Evolutionary conservation across 768 basidiomycete genomes (phyloP).

Genomic region (Rhizopogon vinicolor): DNA sequence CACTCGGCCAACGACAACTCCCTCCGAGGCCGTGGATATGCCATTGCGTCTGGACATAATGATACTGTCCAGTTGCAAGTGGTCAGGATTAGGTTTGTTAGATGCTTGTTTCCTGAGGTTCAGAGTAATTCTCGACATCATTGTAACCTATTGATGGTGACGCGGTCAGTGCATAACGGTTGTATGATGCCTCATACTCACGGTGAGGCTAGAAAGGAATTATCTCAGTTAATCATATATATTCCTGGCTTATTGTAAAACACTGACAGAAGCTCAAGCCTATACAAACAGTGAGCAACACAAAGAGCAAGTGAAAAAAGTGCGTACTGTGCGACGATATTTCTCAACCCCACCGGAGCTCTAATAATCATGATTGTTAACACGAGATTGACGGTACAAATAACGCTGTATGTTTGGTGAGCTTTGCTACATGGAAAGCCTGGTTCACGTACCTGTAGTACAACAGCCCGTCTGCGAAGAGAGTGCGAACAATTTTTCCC

Average conservation of each 20-base stretch:
- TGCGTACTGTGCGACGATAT: conserved; percentile 30
- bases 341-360: conserved; percentile 26
- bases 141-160: conserved; percentile 38
- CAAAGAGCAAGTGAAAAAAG: background rate
- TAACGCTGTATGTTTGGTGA: conserved; percentile 22
- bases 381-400: conserved; percentile 33
- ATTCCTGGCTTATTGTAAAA: conserved; percentile 12
- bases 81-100: background rate
- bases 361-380: conserved; percentile 34
- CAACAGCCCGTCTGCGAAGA: conserved; percentile 29
- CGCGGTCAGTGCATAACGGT: background rate
- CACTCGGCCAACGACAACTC: background rate
- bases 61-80: background rate
- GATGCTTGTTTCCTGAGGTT: conserved; percentile 41
- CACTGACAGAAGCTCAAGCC: conserved; percentile 38
- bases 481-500: conserved; percentile 16
- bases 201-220: conserved; percentile 15
- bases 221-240: conserved; percentile 35
- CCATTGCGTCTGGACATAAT: background rate
- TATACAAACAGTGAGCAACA: conserved; percentile 2
- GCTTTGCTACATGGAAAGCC: background rate
- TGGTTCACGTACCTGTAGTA: conserved; percentile 27
- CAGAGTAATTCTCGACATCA: conserved; percentile 68
- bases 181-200: conserved; percentile 3
- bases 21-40: background rate